phyloP scores from a whole-genome alignment of 2,329 filamentous ascomycete genomes.

The Volutella citrinella region DNA sequence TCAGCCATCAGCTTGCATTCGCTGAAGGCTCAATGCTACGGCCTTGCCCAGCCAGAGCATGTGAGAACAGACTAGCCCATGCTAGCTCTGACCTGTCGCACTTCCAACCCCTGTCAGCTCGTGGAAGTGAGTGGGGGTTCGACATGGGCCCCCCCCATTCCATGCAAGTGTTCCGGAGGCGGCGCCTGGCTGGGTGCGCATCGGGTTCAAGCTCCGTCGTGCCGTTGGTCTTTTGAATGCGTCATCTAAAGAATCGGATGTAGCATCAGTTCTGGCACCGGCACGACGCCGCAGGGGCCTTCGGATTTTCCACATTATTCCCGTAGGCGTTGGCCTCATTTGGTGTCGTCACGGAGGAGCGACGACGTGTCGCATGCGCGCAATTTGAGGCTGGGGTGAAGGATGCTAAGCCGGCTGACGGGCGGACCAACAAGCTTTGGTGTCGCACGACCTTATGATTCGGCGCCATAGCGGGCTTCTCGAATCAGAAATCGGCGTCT shows the following conservation, averaged over 20 bases:
- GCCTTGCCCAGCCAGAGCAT: neutral
- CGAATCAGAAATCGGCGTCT: too few relatives aligned
- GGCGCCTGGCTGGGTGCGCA: too few relatives aligned
- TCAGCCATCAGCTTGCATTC: too few relatives aligned
- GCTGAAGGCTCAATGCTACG: neutral
- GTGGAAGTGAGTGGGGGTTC: constrained; percentile 24
- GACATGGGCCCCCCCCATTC: constrained; percentile 19
- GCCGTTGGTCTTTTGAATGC: constrained; percentile 13
- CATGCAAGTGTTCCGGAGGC: constrained; percentile 24
- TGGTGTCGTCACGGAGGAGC: constrained; percentile 11
- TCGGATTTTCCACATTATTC: constrained; percentile 14
- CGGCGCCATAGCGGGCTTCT: too few relatives aligned
- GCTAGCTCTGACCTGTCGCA: constrained; percentile 9
- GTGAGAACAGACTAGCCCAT: too few relatives aligned
- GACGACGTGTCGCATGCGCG: constrained; percentile 7
- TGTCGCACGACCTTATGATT: too few relatives aligned
- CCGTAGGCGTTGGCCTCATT: constrained; percentile 12
- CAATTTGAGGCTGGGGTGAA: neutral
- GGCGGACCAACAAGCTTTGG: constrained; percentile 3
- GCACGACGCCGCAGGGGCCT: constrained; percentile 14
- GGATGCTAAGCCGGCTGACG: too few relatives aligned
- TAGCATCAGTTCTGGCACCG: constrained; percentile 12
- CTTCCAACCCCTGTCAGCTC: constrained; percentile 20
- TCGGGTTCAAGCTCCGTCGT: constrained; percentile 14
- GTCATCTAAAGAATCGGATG: constrained; percentile 15